Evolutionary conservation across 2,329 filamentous ascomycete species (phyloP).

Genomic region (Microcyclospora pomicola): DNA sequence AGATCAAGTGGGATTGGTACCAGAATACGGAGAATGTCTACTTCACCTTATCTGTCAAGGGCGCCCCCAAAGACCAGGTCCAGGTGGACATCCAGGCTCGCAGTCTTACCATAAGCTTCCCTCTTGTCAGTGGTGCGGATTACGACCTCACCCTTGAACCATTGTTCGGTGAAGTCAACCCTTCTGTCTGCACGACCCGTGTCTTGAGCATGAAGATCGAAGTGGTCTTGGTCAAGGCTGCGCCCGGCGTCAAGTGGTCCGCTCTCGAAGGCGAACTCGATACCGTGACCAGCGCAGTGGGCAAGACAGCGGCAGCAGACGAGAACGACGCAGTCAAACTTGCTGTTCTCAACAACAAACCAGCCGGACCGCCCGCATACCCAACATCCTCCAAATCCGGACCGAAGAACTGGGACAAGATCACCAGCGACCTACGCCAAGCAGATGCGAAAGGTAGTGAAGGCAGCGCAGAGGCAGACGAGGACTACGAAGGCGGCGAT

Average conservation of each 20-base stretch:
- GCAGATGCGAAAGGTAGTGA: constrained; percentile 14
- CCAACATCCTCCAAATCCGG: constrained; percentile 76
- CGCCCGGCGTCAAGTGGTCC: constrained; percentile 54
- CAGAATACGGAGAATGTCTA: constrained; percentile 48
- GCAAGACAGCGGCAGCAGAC: constrained; percentile 2
- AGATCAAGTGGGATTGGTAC: constrained; percentile 57
- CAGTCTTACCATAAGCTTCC: constrained; percentile 46
- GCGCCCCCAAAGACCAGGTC: constrained; percentile 43
- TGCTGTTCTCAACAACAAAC: constrained; percentile 8
- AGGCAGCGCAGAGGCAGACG: constrained; percentile 26
- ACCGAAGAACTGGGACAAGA: constrained; percentile 82
- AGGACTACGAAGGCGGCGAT: constrained; percentile 41
- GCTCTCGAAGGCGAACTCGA: constrained; percentile 36
- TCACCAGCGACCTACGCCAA: constrained; percentile 42
- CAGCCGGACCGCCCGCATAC: constrained; percentile 43
- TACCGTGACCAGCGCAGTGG: constrained; percentile 9
- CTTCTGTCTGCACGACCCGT: constrained; percentile 44
- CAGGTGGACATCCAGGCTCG: constrained; percentile 35
- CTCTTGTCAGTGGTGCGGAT: constrained; percentile 36
- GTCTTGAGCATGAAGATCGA: constrained; percentile 72
- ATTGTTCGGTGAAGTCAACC: constrained; percentile 52
- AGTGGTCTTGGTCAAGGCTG: constrained; percentile 55
- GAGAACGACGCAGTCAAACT: constrained; percentile 7
- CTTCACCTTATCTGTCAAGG: constrained; percentile 53
- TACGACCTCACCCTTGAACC: constrained; percentile 52